These are phyloP conservation scores for Nakazawaea ernobii DNA, from an alignment of 805 yeast species.

Conservation along the genomic window DNA sequence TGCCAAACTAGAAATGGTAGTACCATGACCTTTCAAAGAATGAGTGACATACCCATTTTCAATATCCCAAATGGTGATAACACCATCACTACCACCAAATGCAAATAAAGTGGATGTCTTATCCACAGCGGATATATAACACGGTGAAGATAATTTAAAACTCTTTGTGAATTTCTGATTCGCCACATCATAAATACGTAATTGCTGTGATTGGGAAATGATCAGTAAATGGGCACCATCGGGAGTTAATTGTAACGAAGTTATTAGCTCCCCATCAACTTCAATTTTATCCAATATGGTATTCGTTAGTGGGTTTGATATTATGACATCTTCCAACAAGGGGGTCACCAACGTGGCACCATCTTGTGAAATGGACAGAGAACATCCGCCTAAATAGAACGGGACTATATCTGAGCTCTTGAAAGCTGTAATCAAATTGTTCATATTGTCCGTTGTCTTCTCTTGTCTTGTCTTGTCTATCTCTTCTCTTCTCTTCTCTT, in stretches of 20 bases:
- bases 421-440: constrained; percentile 32
- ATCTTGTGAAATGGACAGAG: constrained; percentile 61
- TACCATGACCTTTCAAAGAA: constrained; percentile 88
- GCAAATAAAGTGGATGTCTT: constrained; percentile 80
- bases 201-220: constrained; percentile 78
- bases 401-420: constrained; percentile 58
- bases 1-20: constrained; percentile 68
- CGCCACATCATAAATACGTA: constrained; percentile 56
- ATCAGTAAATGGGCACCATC: constrained; percentile 67
- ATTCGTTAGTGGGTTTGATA: constrained; percentile 60
- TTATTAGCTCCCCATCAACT: constrained; percentile 81
- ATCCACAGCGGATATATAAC: constrained; percentile 76
- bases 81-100: constrained; percentile 94
- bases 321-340: constrained; percentile 66
- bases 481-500: too few species aligned
- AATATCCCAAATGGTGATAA: constrained; percentile 86
- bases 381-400: constrained; percentile 79
- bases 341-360: constrained; percentile 73
- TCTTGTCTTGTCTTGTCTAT: not conserved
- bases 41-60: constrained; percentile 87
- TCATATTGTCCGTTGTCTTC: not conserved
- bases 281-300: constrained; percentile 54
- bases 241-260: constrained; percentile 71
- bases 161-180: constrained; percentile 37
- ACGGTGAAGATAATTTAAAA: constrained; percentile 68